phyloP scores from a whole-genome alignment of 1,284 basidiomycete species.

The Pseudomicrostroma phylloplanum region DNA sequence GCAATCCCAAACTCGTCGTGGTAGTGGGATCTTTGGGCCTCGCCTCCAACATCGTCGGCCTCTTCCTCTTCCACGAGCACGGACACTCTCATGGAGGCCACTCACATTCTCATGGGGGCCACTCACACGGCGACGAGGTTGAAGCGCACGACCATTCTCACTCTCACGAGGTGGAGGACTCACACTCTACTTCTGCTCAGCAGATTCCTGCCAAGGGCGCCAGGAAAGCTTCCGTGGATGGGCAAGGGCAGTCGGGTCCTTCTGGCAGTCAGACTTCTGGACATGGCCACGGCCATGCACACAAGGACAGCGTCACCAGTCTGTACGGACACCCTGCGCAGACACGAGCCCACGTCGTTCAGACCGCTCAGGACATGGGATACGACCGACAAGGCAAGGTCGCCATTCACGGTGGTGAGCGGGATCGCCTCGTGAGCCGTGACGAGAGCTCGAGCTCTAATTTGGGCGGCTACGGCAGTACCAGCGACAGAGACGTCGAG shows the following conservation, averaged over 20 bases:
- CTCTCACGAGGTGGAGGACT: conserved; percentile 17
- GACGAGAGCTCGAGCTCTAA: conserved; percentile 7
- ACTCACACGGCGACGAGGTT: conserved; percentile 22
- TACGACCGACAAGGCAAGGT: conserved; percentile 24
- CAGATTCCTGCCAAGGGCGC: conserved; percentile 6
- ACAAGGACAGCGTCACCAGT: conserved; percentile 29
- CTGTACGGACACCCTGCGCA: conserved; percentile 80
- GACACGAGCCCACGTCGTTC: conserved; percentile 78
- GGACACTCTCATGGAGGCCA: conserved; percentile 54
- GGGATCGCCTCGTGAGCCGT: conserved; percentile 19
- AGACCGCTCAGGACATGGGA: conserved; percentile 72
- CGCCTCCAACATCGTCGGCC: conserved; percentile 82
- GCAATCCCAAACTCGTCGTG: conserved; percentile 76
- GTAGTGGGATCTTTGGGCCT: conserved; percentile 84
- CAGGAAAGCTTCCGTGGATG: not conserved
- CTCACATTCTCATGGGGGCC: conserved; percentile 59
- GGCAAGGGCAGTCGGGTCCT: not conserved
- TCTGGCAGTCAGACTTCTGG: not conserved
- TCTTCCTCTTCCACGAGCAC: conserved; percentile 82
- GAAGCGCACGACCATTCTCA: conserved; percentile 24
- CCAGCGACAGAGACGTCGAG: conserved; percentile 23
- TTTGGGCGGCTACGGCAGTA: conserved; percentile 20
- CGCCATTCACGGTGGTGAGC: conserved; percentile 10
- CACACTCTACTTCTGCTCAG: conserved; percentile 10
- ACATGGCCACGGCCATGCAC: conserved; percentile 6